Evolutionary conservation across 768 basidiomycete species (phyloP), one percentile per base, ranked within the genome.

Genomic region (Peribolospora kevripleyi): DNA sequence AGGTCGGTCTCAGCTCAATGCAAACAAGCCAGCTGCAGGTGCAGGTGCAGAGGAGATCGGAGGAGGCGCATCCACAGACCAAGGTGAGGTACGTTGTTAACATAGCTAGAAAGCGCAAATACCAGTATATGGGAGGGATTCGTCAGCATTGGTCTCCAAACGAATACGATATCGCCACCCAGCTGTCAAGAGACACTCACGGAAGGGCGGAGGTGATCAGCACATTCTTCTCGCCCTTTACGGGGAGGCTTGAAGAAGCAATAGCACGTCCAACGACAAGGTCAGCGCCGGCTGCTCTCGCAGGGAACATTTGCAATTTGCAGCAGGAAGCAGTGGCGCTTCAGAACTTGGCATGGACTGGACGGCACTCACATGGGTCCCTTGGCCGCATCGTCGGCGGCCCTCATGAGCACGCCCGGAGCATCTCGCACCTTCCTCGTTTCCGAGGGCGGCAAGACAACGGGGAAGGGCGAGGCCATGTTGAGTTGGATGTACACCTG

Each of bases 121-220:
- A 25, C 25, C 25, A 25, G 25, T 25, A 25, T 25, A 25, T 25
- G 25, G 25, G 25, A 25, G 25, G 25, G 25, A 25, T 25, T 25
- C 25, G 1, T 25, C 25, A 25, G 25, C 25, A 25, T 25, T 25
- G 25, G 25, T 25, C 25, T 25, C 25, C 25, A 25, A 25, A 25
- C 25, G 25, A 25, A 25, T 25, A 25, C 25, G 25, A 25, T 25
- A 25, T 25, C 25, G 25, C 25, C 25, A 25, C 25, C n/a, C 4
- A 43, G 39, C 42, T 36, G 25, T 14, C 38, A 37, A 42, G 45
- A 48, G 5, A 51, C 46, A 37, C 50, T 67, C 67, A 69, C 45
- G 93, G 93, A 55, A 98, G 70, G 43, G 93, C 90, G 59, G 87
- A 93, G 8, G 93, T 95, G 61, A 98, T 80, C 39, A 98, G 72